These are phyloP conservation scores for Senecio squalidus DNA, from an alignment of 140 eudicot genomes.

Conservation along the genomic window DNA sequence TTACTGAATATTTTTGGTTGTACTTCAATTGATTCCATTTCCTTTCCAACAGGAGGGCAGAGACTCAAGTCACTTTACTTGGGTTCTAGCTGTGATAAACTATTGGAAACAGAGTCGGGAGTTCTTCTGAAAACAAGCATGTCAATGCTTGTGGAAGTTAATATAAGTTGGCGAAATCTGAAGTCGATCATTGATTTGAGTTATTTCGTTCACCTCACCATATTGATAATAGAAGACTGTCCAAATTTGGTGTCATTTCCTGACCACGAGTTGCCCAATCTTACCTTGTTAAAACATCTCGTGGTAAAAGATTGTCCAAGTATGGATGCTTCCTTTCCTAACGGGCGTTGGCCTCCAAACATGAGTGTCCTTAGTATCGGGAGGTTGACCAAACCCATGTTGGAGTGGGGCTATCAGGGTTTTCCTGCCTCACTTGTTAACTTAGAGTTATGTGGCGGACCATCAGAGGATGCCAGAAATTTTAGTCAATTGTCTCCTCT, in stretches of 20 bases:
- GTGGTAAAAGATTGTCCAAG: background rate
- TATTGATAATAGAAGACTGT: background rate
- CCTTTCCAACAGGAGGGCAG: background rate
- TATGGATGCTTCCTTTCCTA: conserved; percentile 2
- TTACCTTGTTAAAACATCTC: background rate
- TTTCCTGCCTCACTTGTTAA: background rate
- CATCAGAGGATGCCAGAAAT: background rate
- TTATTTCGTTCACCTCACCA: conserved; percentile 2
- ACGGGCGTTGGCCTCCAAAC: conserved; percentile 4
- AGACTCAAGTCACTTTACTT: background rate
- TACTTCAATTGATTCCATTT: background rate
- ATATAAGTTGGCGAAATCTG: background rate
- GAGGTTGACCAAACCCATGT: background rate
- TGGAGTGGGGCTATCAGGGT: background rate
- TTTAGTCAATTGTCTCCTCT: background rate
- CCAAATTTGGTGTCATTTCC: conserved; percentile 6
- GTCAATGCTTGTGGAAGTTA: background rate
- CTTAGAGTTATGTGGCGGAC: background rate
- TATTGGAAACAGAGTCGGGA: background rate
- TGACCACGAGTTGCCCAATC: background rate
- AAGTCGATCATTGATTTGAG: background rate
- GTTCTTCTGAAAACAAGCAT: background rate
- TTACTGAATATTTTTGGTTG: background rate
- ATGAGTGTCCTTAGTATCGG: background rate
- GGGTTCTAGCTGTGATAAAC: background rate